Base-by-base conservation (phyloP, 78 protist genomes). In the Dictyostelium citrinum region DNA sequence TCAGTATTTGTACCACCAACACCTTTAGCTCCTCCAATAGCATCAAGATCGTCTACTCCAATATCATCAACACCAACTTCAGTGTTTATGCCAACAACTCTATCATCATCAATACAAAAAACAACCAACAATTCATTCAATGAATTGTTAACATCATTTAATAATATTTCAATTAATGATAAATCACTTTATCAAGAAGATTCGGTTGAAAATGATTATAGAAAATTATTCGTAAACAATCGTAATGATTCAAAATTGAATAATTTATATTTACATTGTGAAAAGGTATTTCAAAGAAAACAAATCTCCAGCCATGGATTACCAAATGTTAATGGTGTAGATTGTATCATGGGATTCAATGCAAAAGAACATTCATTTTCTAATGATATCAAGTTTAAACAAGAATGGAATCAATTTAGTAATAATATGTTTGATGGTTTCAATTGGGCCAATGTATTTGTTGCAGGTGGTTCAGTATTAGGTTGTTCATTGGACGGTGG, bases 381-480 rank as follows among this genome's bases (percentile, higher is more conserved):
- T 11, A 41, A 8, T 27, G 31, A 14, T 76, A 43, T 29, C 17
- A 3, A 16, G 0, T 94, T 94, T 49, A n/a, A 90, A 24, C 3
- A 12, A 10, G 33, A 84, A 17, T 80, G 90, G 96, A 60, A 37
- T 11, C 17, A 16, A 11, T 93, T 95, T 81, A 71, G 91, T 6
- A 29, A 49, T 55, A 22, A 31, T 31, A 37, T 81, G n/a, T 83
- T 95, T 35, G 29, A 27, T 10, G 27, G 46, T 14, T 77, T 95
- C 46, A 43, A 95, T 76, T 96, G 97, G 97, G 37, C 4, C 1
- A 96, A 96, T 51, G 93, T 96, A 11, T 78, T 96, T 85, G 95
- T 86, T 45, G 97, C 97, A 20, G 97, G 97, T 75, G 97, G 97
- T 61, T 81, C 97, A 2, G 61, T 96, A 8, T 85, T 96, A 2